Percentiles rank a stretch among this genome's conserved stretches.
Conservation (phyloP, 106 monocot genomes). For the Dendrobium huoshanense region DNA sequence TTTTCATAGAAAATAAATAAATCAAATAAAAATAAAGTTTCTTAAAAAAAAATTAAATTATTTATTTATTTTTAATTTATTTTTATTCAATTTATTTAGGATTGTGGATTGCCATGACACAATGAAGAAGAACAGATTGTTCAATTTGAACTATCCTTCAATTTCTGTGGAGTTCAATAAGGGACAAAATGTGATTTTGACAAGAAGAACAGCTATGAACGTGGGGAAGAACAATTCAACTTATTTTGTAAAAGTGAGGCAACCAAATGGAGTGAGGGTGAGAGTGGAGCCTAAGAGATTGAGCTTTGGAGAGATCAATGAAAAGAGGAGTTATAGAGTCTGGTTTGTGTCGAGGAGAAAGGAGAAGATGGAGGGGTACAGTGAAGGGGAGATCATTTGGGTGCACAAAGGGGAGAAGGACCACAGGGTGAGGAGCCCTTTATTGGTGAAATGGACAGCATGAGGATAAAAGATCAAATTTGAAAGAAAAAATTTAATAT, state of each 20-base stretch:
- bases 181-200: conserved; percentile 17
- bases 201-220: conserved; percentile 48
- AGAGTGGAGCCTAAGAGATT: conserved; percentile 46
- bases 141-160: conserved; percentile 87
- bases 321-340: conserved; percentile 51
- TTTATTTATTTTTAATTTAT: too few species aligned
- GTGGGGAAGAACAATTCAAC: conserved; percentile 54
- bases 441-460: conserved; percentile 53
- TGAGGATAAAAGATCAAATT: not conserved
- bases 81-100: not conserved
- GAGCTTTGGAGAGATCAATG: conserved; percentile 26
- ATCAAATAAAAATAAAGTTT: conserved; percentile 20
- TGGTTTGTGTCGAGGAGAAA: conserved; percentile 35
- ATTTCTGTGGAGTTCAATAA: conserved; percentile 53
- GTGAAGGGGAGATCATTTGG: conserved; percentile 70
- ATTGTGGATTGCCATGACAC: conserved; percentile 41
- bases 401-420: conserved; percentile 6
- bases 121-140: conserved; percentile 18
- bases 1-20: too few species aligned
- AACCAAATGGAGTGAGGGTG: conserved; percentile 42
- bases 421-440: conserved; percentile 72
- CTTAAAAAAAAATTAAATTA: not conserved
- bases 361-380: conserved; percentile 11
- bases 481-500: too few species aligned
- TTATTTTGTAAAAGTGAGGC: conserved; percentile 30